These are phyloP conservation scores for Cenchrus americanus DNA, from an alignment of 176 grass and related monocot species.

Conservation along the genomic window DNA sequence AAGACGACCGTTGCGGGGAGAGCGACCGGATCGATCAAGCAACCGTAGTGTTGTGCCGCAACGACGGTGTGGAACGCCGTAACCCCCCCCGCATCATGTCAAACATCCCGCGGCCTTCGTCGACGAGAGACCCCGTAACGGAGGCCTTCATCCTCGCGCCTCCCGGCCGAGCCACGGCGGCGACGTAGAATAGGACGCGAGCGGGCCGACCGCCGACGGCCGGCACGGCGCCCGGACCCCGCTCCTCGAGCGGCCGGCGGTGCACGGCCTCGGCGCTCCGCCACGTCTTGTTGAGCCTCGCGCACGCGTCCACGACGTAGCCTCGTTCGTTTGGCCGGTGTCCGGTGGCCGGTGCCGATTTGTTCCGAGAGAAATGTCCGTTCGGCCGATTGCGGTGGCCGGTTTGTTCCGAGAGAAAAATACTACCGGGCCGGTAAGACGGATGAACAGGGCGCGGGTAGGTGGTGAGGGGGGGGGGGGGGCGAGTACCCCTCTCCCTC, in stretches of 20 bases:
- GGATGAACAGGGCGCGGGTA: no score
- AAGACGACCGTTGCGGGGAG: constrained; percentile 30
- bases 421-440: no score
- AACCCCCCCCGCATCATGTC: constrained; percentile 42
- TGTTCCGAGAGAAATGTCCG: no score
- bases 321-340: no score
- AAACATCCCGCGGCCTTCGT: constrained; percentile 42
- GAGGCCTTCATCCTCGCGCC: constrained; percentile 42
- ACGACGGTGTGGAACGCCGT: constrained; percentile 34
- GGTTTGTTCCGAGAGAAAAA: no score
- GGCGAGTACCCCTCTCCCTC: constrained; percentile 19
- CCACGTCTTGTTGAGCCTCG: constrained; percentile 24
- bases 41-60: constrained; percentile 50
- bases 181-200: constrained; percentile 44
- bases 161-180: constrained; percentile 19
- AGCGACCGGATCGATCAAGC: constrained; percentile 60
- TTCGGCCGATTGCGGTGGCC: no score
- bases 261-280: constrained; percentile 32
- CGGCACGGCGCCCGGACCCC: constrained; percentile 18
- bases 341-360: no score
- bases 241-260: constrained; percentile 43
- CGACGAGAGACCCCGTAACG: constrained; percentile 17
- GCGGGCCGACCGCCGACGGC: constrained; percentile 43
- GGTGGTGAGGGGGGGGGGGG: no score
- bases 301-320: constrained; percentile 48